Base-by-base conservation (phyloP, 148 eudicot genomes). In the Persicaria tinctoria region DNA sequence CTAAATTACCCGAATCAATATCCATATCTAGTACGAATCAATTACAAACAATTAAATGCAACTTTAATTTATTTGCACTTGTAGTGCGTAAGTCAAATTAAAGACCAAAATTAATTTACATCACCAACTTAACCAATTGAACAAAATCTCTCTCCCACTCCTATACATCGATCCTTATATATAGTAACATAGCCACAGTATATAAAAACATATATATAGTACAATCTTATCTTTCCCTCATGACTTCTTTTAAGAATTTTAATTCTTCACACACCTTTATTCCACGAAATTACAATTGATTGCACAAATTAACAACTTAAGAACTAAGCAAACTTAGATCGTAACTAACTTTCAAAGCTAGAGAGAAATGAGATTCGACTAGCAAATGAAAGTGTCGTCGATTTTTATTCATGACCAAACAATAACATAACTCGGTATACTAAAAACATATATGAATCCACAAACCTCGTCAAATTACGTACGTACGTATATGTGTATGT, bases 41-140 rank as follows among this genome's bases (percentile, higher is more conserved):
- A 8, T 20, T 32, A 57, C 32, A 18, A 57, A 32, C 18, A 20
- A n/a, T 6, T 18, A 16, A 60, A 60, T 23, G 18, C 41, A 60
- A 20, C 13, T 20, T 20, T 59, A 32, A 59, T 59, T 59, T 5
- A 60, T 20, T 23, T 60, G 44, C 68, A 60, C 23, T 57, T 60
- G 68, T 23, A 23, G 27, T 60, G 32, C 27, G 44, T 13, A 60
- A 27, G 4, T 60, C 68, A 60, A 23, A 60, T 23, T 41, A 60
- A 60, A 60, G 44, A 27, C 68, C 41, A 60, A 60, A 60, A 60
- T 27, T 60, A 60, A 60, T 60, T 60, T 60, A 60, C 68, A 60
- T 60, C 68, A 11, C 7, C 8, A 23, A 17, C 32, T 10, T 5
- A 57, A 60, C 41, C 68, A 60, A 57, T 17, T 18, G 32, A 18